A percentile compares a stretch with the other conserved stretches of the same genome.
Evolutionary conservation across 2,329 filamentous ascomycete species (phyloP).

Genomic region (Ceratocystis alfenasii): DNA sequence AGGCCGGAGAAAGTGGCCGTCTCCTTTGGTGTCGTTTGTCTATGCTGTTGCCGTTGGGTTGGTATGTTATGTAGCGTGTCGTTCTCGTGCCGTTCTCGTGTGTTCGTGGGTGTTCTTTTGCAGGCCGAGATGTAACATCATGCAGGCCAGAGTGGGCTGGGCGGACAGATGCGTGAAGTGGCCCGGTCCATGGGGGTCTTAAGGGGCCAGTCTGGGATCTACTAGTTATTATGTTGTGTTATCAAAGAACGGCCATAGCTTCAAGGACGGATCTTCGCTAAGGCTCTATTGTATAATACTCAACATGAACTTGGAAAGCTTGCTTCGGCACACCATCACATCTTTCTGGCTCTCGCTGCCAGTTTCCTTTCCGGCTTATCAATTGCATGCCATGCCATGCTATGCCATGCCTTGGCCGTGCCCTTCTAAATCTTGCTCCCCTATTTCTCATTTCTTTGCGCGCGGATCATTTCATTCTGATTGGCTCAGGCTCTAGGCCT

Average conservation of each 20-base stretch:
- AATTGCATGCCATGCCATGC: neutral
- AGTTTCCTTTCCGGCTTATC: neutral
- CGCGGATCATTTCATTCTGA: neutral
- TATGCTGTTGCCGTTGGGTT: too few species aligned
- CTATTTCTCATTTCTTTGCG: neutral
- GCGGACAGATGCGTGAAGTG: neutral
- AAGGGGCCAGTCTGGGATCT: neutral
- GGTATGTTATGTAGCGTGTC: neutral
- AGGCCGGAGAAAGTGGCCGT: too few species aligned
- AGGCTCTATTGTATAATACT: neutral
- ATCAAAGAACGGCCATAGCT: conserved; percentile 3
- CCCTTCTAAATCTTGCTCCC: neutral
- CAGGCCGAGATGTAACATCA: neutral
- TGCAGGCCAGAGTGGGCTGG: neutral
- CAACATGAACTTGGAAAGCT: neutral
- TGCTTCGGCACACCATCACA: neutral
- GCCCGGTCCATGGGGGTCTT: neutral
- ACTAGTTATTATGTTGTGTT: neutral
- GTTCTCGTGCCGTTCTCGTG: neutral
- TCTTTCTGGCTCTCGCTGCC: neutral
- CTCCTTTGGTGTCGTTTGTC: too few species aligned
- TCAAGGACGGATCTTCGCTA: neutral
- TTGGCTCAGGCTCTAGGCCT: neutral
- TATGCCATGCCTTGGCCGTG: neutral
- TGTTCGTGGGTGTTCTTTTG: neutral